phyloP scores from a whole-genome alignment of 1,284 basidiomycete species.

The Rhizopogon parksii region DNA sequence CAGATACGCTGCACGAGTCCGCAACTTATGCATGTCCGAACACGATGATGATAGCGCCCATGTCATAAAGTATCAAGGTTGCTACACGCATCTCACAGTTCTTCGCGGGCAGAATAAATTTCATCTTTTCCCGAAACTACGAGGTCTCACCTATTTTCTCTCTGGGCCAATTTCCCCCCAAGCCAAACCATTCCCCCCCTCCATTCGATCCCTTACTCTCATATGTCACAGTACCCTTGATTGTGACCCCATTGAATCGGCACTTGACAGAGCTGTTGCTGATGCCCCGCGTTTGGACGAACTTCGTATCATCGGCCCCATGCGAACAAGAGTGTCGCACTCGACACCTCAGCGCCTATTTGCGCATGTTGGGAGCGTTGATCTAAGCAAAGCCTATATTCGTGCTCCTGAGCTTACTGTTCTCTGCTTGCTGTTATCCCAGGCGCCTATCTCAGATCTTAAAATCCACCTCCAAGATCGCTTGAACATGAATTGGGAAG shows the following conservation, averaged over 20 bases:
- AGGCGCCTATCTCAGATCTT: background rate
- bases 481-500: background rate
- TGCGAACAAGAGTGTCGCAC: background rate
- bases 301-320: constrained; percentile 6
- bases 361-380: background rate
- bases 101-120: constrained; percentile 7
- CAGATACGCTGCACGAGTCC: constrained; percentile 14
- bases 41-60: constrained; percentile 1
- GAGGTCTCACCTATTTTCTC: constrained; percentile 11
- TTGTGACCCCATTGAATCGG: constrained; percentile 11
- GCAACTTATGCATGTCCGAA: constrained; percentile 5
- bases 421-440: background rate
- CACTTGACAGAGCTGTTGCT: constrained; percentile 10
- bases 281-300: constrained; percentile 12
- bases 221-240: constrained; percentile 7
- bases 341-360: background rate
- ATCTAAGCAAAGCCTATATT: background rate
- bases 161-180: constrained; percentile 6
- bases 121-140: constrained; percentile 12
- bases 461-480: constrained; percentile 1
- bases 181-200: constrained; percentile 14
- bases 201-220: constrained; percentile 11
- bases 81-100: constrained; percentile 10
- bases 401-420: background rate
- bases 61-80: background rate